Conservation (phyloP, 495 filamentous ascomycete genomes). For the Penicillium steckii region DNA sequence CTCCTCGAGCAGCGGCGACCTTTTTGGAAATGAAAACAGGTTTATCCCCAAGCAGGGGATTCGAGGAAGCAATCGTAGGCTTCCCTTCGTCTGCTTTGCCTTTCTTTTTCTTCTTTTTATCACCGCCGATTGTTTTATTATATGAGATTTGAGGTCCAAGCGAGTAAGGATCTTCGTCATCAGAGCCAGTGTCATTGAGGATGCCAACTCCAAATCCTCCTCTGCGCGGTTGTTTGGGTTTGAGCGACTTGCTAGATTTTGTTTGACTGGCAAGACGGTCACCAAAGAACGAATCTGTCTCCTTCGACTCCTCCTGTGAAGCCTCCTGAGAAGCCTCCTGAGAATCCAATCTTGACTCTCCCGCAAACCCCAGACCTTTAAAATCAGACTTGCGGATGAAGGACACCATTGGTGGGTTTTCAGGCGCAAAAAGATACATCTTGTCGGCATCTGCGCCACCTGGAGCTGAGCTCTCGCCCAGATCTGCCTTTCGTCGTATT, state of each 20-base stretch:
- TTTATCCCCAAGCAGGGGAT: conserved; percentile 65
- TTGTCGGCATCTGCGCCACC: conserved; percentile 39
- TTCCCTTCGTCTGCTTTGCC: conserved; percentile 38
- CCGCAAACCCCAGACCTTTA: conserved; percentile 79
- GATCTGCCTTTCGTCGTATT: conserved; percentile 69
- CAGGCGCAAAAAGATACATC: conserved; percentile 84
- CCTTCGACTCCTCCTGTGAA: conserved; percentile 48
- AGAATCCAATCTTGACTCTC: conserved; percentile 56
- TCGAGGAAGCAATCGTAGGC: conserved; percentile 44
- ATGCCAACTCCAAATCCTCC: conserved; percentile 85
- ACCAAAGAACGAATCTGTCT: conserved; percentile 45
- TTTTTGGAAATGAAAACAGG: conserved; percentile 82
- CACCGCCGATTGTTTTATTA: conserved; percentile 76
- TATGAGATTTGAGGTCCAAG: conserved; percentile 92
- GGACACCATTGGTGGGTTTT: conserved; percentile 72
- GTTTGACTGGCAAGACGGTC: conserved; percentile 27
- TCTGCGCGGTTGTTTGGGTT: conserved; percentile 50
- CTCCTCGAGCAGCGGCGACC: conserved; percentile 51
- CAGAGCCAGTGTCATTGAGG: conserved; percentile 93
- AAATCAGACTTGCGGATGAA: conserved; percentile 75
- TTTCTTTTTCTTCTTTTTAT: conserved; percentile 79
- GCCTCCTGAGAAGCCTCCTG: conserved; percentile 33
- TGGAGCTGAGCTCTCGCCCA: conserved; percentile 51
- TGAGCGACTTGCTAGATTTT: conserved; percentile 32
- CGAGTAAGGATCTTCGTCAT: conserved; percentile 94